phyloP scores from a whole-genome alignment of 352 stramenopile species.

The Pythium folliculosum region DNA sequence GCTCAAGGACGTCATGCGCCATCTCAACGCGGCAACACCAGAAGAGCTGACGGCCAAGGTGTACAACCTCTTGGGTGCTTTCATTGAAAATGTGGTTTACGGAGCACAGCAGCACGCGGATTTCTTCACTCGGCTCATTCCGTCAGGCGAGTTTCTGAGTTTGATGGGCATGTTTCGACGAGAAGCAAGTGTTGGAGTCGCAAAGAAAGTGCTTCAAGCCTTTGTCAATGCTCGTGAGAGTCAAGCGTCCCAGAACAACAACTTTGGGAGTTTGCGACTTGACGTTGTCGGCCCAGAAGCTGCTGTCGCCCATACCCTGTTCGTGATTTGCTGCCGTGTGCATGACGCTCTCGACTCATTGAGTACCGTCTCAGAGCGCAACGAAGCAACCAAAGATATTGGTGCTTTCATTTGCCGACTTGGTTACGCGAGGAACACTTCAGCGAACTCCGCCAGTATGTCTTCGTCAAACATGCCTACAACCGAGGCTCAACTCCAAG shows the following conservation, averaged over 20 bases:
- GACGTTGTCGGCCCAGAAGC: conserved; percentile 72
- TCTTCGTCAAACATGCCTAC: neutral
- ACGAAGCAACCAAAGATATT: conserved; percentile 66
- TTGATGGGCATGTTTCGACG: conserved; percentile 88
- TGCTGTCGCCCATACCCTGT: conserved; percentile 81
- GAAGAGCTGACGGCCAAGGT: conserved; percentile 60
- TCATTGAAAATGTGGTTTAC: conserved; percentile 82
- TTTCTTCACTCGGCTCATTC: conserved; percentile 80
- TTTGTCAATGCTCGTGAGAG: conserved; percentile 47
- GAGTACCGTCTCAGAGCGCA: conserved; percentile 56
- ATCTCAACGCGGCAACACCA: conserved; percentile 64
- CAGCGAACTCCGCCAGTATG: neutral
- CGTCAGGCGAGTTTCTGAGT: conserved; percentile 70
- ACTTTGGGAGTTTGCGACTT: conserved; percentile 48
- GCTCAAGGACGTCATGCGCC: conserved; percentile 84
- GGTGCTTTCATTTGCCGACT: conserved; percentile 79
- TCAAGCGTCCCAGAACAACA: conserved; percentile 19
- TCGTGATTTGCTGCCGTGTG: conserved; percentile 83
- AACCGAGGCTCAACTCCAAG: conserved; percentile 32
- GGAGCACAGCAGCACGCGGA: conserved; percentile 64
- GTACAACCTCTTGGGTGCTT: conserved; percentile 66
- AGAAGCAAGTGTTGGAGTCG: conserved; percentile 76
- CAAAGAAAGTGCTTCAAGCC: conserved; percentile 80
- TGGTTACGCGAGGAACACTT: conserved; percentile 31
- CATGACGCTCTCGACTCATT: conserved; percentile 86